Percentiles rank a stretch among this genome's conserved stretches.
These are phyloP conservation scores for Bipolaris zeicola DNA, from an alignment of 2,329 filamentous ascomycete genomes.

Conservation along the genomic window DNA sequence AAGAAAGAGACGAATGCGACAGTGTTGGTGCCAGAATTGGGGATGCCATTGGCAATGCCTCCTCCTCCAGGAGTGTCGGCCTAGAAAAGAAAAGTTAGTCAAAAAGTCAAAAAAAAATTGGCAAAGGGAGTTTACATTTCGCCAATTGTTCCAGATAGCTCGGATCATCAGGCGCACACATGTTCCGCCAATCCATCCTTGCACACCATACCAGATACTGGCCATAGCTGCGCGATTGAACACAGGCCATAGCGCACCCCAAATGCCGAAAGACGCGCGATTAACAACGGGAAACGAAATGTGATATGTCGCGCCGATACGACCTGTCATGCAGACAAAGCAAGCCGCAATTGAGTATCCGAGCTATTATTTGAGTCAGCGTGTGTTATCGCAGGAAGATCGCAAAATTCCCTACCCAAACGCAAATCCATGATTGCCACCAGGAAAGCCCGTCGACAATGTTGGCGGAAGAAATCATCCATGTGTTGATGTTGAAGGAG, in stretches of 20 bases:
- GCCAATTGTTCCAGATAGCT: conserved; percentile 76
- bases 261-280: conserved; percentile 83
- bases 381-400: not conserved
- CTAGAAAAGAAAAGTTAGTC: conserved; percentile 10
- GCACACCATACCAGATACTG: conserved; percentile 87
- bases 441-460: conserved; percentile 78
- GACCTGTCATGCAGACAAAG: conserved; percentile 75
- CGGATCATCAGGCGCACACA: conserved; percentile 91
- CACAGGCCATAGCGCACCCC: conserved; percentile 86
- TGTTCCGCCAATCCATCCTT: conserved; percentile 78
- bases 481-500: conserved; percentile 69
- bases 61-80: conserved; percentile 19
- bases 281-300: conserved; percentile 85
- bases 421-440: conserved; percentile 82
- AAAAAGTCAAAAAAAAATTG: not conserved
- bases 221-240: conserved; percentile 88
- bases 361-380: conserved; percentile 45
- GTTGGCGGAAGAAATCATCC: conserved; percentile 90
- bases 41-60: conserved; percentile 70
- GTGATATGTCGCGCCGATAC: conserved; percentile 86
- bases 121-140: conserved; percentile 42
- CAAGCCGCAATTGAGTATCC: conserved; percentile 78
- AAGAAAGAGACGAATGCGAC: conserved; percentile 81
- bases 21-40: conserved; percentile 72
- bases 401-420: conserved; percentile 60